A percentile compares a stretch with the other conserved stretches of the same genome.
Evolutionary conservation across 495 filamentous ascomycete species (phyloP).

Genomic region (Tuber microsphaerosporum): DNA sequence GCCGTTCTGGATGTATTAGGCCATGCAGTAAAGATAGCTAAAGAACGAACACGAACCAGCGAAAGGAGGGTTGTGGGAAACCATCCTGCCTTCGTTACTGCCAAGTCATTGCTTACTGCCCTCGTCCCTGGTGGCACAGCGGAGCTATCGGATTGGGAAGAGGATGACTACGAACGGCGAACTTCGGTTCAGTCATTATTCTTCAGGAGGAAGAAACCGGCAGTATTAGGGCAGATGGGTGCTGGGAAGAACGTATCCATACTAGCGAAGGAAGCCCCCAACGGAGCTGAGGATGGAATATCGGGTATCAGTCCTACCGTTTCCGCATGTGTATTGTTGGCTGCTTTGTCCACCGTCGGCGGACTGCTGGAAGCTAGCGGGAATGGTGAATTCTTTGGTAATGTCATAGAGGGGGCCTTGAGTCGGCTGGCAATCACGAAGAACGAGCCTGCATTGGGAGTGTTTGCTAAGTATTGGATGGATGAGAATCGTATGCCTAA

Average conservation of each 20-base stretch:
- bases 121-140: conserved; percentile 23
- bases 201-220: conserved; percentile 28
- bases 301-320: conserved; percentile 32
- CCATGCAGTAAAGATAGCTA: conserved; percentile 23
- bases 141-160: conserved; percentile 23
- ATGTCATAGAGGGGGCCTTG: conserved; percentile 19
- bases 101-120: conserved; percentile 36
- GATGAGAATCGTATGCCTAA: conserved; percentile 27
- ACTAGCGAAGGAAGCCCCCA: conserved; percentile 20
- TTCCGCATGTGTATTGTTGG: conserved; percentile 31
- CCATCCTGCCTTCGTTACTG: conserved; percentile 30
- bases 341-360: conserved; percentile 19
- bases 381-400: conserved; percentile 20
- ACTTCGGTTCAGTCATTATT: conserved; percentile 27
- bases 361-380: conserved; percentile 33
- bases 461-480: conserved; percentile 41
- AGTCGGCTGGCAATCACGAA: neutral
- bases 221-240: conserved; percentile 35
- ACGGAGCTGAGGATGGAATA: conserved; percentile 1
- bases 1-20: conserved; percentile 20
- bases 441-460: conserved; percentile 22
- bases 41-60: conserved; percentile 11
- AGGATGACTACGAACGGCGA: conserved; percentile 21
- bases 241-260: conserved; percentile 28
- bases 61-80: conserved; percentile 34